phyloP scores from a whole-genome alignment of 2,329 filamentous ascomycete species.

The Pyricularia sp. region DNA sequence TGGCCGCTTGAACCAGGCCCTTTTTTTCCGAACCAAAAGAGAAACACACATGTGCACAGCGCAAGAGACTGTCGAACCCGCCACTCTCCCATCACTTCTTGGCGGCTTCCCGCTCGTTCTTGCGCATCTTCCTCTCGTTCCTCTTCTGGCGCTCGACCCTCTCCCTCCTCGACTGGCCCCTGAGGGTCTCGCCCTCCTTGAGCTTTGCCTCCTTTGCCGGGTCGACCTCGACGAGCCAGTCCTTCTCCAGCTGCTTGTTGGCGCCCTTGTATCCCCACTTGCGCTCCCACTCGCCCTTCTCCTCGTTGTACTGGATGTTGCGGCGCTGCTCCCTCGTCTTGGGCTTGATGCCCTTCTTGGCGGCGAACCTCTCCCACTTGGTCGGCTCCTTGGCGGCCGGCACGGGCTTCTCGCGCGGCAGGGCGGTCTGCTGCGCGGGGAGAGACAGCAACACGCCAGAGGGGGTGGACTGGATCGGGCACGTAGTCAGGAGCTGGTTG shows the following conservation, averaged over 20 bases:
- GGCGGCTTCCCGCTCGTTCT: constrained; percentile 42
- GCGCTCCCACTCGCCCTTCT: constrained; percentile 73
- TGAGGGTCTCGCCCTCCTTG: constrained; percentile 48
- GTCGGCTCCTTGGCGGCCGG: constrained; percentile 71
- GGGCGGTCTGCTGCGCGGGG: constrained; percentile 51
- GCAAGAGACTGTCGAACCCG: not conserved
- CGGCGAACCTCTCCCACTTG: constrained; percentile 92
- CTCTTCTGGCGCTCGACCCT: constrained; percentile 56
- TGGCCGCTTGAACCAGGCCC: not conserved
- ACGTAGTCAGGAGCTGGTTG: constrained; percentile 87
- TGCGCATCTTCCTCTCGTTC: constrained; percentile 57
- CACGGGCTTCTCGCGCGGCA: constrained; percentile 84
- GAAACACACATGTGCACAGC: not conserved
- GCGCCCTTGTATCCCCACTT: constrained; percentile 92
- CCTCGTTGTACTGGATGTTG: constrained; percentile 75
- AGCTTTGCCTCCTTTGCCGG: constrained; percentile 53
- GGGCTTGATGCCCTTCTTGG: constrained; percentile 90
- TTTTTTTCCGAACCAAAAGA: not conserved
- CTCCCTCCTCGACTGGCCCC: constrained; percentile 49
- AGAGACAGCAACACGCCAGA: constrained; percentile 68
- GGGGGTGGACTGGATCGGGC: constrained; percentile 57
- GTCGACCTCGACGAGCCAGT: constrained; percentile 90
- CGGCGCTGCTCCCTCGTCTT: constrained; percentile 65
- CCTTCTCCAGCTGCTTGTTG: constrained; percentile 69
- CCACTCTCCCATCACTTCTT: not conserved